Conservation (phyloP, 257 asterid species). For the Forsythia viridissima region DNA sequence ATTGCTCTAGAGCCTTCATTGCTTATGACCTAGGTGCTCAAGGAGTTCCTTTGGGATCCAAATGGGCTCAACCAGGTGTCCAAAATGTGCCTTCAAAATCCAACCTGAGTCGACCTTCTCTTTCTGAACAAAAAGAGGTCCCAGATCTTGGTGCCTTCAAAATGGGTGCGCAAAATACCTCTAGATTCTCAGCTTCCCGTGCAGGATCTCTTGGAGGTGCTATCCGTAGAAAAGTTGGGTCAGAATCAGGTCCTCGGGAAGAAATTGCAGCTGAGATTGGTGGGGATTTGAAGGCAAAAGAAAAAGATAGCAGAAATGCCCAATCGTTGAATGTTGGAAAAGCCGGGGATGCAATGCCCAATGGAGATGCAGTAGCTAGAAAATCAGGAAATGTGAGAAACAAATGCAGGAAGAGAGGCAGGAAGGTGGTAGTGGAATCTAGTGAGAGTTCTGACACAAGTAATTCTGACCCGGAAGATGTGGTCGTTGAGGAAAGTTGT, state of each 20-base stretch:
- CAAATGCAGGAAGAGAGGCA: conserved; percentile 36
- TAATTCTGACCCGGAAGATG: conserved; percentile 28
- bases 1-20: conserved; percentile 37
- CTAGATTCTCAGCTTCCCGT: conserved; percentile 23
- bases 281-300: conserved; percentile 25
- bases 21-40: conserved; percentile 30
- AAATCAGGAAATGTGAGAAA: conserved; percentile 23
- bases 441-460: conserved; percentile 33
- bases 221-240: conserved; percentile 8
- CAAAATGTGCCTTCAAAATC: conserved; percentile 31
- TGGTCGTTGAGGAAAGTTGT: conserved; percentile 28
- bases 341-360: conserved; percentile 11
- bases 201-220: conserved; percentile 25
- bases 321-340: conserved; percentile 22
- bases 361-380: conserved; percentile 14
- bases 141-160: conserved; percentile 17
- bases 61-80: conserved; percentile 24
- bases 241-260: conserved; percentile 23
- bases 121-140: conserved; percentile 20
- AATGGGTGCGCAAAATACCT: conserved; percentile 20
- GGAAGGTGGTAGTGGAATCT: conserved; percentile 30
- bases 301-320: conserved; percentile 7
- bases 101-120: conserved; percentile 23
- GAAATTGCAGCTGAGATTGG: conserved; percentile 19
- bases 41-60: conserved; percentile 21